phyloP scores from a whole-genome alignment of 768 basidiomycete genomes.

The Sistotremastrum suecicum region DNA sequence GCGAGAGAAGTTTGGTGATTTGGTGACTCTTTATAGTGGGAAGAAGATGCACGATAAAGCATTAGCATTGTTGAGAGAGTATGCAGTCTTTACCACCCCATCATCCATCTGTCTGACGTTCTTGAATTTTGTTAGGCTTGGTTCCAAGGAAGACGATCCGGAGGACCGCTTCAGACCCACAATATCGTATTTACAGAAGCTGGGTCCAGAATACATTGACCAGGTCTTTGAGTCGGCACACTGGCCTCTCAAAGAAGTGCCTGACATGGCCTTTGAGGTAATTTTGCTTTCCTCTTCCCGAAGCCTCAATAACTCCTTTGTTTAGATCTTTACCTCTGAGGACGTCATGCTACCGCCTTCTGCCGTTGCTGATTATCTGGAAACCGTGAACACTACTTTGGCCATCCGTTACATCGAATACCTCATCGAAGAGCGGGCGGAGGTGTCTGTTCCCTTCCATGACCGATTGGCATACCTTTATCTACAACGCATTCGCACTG shows the following conservation, averaged over 20 bases:
- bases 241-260: slow-evolving; percentile 75
- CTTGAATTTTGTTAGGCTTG: slow-evolving; percentile 36
- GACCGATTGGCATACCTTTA: slow-evolving; percentile 86
- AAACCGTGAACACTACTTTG: slow-evolving; percentile 49
- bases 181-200: slow-evolving; percentile 79
- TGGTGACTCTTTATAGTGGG: slow-evolving; percentile 83
- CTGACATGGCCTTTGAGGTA: slow-evolving; percentile 66
- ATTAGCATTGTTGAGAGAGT: slow-evolving; percentile 74
- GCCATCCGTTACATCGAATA: slow-evolving; percentile 77
- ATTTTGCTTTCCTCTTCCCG: neutral
- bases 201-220: slow-evolving; percentile 68
- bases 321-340: slow-evolving; percentile 88
- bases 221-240: slow-evolving; percentile 70
- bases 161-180: slow-evolving; percentile 75
- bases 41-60: slow-evolving; percentile 94
- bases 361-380: slow-evolving; percentile 65
- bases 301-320: neutral
- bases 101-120: neutral
- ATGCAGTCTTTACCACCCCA: slow-evolving; percentile 15
- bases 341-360: slow-evolving; percentile 80
- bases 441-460: slow-evolving; percentile 57
- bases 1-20: slow-evolving; percentile 82
- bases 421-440: slow-evolving; percentile 60
- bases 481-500: slow-evolving; percentile 46
- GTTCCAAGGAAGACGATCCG: slow-evolving; percentile 61